These are phyloP conservation scores for Naganishia vishniacii DNA, from an alignment of 768 basidiomycete species.

Conservation along the genomic window DNA sequence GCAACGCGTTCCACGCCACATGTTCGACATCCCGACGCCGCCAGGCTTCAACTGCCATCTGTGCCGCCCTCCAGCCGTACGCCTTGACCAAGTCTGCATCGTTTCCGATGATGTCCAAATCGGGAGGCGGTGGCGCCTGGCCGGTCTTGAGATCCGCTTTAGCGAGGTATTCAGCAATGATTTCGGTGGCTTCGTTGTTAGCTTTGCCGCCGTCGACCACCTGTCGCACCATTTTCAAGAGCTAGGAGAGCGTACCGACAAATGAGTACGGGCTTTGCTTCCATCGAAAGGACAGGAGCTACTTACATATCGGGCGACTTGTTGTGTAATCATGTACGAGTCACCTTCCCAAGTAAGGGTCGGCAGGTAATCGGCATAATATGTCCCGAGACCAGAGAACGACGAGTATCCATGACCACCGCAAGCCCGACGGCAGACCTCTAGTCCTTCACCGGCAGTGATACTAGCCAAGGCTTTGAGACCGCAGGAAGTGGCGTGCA, in stretches of 20 bases:
- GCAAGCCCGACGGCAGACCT: constrained; percentile 41
- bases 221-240: constrained; percentile 21
- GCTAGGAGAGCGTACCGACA: not conserved
- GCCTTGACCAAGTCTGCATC: constrained; percentile 28
- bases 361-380: constrained; percentile 33
- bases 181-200: constrained; percentile 25
- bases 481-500: constrained; percentile 37
- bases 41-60: constrained; percentile 14
- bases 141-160: constrained; percentile 16
- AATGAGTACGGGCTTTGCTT: too few species aligned
- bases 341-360: constrained; percentile 28
- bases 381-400: constrained; percentile 34
- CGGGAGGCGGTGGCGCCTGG: constrained; percentile 1
- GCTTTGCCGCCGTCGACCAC: constrained; percentile 16
- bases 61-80: constrained; percentile 24
- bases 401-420: constrained; percentile 42
- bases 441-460: constrained; percentile 35
- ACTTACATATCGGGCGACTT: constrained; percentile 24
- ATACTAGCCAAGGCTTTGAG: constrained; percentile 37
- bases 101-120: constrained; percentile 19
- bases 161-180: constrained; percentile 14
- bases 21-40: constrained; percentile 10
- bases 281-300: too few species aligned
- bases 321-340: constrained; percentile 26
- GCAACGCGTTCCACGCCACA: constrained; percentile 23